Conservation (phyloP, 805 yeast genomes). For the Kazachstania africana region DNA sequence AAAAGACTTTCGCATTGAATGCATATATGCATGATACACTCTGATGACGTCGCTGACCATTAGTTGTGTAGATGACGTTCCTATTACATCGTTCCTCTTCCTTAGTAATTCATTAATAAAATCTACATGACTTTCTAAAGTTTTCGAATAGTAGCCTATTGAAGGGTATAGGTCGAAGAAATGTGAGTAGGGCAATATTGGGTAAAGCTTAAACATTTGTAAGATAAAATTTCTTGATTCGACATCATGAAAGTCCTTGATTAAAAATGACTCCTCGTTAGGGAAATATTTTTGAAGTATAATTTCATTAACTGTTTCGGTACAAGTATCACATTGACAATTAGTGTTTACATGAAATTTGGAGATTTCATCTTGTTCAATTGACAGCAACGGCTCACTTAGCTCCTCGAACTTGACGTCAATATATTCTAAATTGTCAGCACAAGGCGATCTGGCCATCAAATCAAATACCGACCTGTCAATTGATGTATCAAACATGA, state of each 20-base stretch:
- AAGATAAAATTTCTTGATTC: conserved; percentile 21
- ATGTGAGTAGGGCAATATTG: conserved; percentile 29
- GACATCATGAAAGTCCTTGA: conserved; percentile 13
- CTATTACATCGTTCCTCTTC: conserved; percentile 2
- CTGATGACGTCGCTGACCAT: conserved; percentile 18
- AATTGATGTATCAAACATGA: conserved; percentile 18
- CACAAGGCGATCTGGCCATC: conserved; percentile 15
- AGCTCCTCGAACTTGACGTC: conserved; percentile 22
- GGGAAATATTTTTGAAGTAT: conserved; percentile 24
- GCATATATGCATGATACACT: conserved; percentile 26
- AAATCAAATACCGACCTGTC: conserved; percentile 11
- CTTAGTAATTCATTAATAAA: conserved; percentile 17
- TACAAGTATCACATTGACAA: conserved; percentile 21
- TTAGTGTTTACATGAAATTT: conserved; percentile 10
- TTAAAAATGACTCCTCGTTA: conserved; percentile 11
- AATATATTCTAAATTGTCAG: conserved; percentile 20
- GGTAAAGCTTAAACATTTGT: conserved; percentile 21
- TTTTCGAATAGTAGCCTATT: conserved; percentile 25
- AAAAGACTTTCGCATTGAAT: conserved; percentile 24
- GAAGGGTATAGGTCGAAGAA: conserved; percentile 27
- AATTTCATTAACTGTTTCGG: conserved; percentile 16
- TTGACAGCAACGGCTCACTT: conserved; percentile 12
- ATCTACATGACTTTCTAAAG: conserved; percentile 15
- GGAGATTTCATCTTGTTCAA: conserved; percentile 14
- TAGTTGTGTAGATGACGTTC: conserved; percentile 2